Evolutionary conservation across 2,329 filamentous ascomycete genomes (phyloP).

Genomic region (Elsinoe arachidis): DNA sequence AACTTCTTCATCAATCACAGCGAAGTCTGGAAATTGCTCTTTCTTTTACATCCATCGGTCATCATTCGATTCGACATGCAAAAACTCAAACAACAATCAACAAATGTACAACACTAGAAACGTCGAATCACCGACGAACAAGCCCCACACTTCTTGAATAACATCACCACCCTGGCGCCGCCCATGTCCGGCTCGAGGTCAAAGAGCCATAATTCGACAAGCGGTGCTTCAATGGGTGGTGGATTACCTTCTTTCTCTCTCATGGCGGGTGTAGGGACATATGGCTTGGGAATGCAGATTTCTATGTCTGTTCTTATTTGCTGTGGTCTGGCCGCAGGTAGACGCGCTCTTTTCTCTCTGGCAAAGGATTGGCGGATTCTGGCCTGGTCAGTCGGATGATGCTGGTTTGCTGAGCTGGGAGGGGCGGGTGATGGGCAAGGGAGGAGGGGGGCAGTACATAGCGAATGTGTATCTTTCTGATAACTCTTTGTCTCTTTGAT

Average conservation of each 20-base stretch:
- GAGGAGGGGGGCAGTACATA: not conserved
- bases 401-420: not conserved
- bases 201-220: not conserved
- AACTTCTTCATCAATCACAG: not conserved
- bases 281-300: not conserved
- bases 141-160: too few species aligned
- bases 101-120: constrained; percentile 12
- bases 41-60: not conserved
- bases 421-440: not conserved
- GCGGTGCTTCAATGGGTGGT: not conserved
- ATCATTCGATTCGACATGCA: not conserved
- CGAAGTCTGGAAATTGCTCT: not conserved
- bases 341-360: too few species aligned
- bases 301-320: not conserved
- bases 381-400: constrained; percentile 8
- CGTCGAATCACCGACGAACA: not conserved
- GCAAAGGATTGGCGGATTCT: not conserved
- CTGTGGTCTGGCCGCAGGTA: too few species aligned
- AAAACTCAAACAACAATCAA: not conserved
- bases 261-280: not conserved
- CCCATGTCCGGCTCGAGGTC: not conserved
- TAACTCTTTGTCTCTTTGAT: not conserved
- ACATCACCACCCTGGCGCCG: not conserved
- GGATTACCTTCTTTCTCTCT: not conserved
- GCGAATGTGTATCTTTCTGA: constrained; percentile 7